Percentiles rank a stretch among this genome's conserved stretches.
phyloP scores from a whole-genome alignment of 2,329 filamentous ascomycete genomes.

The Diatrype stigma region DNA sequence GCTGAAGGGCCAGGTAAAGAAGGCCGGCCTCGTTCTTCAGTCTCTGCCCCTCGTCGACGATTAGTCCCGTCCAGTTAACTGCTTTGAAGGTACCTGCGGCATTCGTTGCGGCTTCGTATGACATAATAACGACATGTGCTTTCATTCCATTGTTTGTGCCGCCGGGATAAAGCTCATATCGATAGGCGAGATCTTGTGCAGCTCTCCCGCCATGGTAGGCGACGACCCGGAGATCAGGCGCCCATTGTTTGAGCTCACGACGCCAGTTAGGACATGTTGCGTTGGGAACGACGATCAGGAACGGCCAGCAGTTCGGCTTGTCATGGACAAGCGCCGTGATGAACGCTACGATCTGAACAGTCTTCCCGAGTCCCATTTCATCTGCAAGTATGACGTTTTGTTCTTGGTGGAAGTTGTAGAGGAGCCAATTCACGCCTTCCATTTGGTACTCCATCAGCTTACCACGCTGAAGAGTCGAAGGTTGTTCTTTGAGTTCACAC shows the following conservation, averaged over 20 bases:
- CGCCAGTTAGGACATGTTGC: constrained; percentile 98
- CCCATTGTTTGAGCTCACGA: constrained; percentile 92
- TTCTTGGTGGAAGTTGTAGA: constrained; percentile 79
- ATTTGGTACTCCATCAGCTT: constrained; percentile 91
- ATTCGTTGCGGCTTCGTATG: constrained; percentile 84
- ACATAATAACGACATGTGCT: constrained; percentile 90
- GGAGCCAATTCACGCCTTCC: constrained; percentile 91
- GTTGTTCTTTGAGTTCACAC: constrained; percentile 68
- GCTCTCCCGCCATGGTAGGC: constrained; percentile 79
- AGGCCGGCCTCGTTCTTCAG: constrained; percentile 88
- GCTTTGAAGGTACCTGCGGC: constrained; percentile 63
- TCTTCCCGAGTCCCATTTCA: constrained; percentile 98
- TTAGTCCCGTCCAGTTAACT: constrained; percentile 79
- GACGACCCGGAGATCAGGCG: constrained; percentile 80
- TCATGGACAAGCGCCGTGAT: constrained; percentile 69
- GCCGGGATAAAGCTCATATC: constrained; percentile 80
- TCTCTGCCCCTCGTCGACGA: constrained; percentile 93
- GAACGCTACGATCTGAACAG: constrained; percentile 84
- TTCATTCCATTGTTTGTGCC: constrained; percentile 64
- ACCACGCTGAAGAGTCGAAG: constrained; percentile 67
- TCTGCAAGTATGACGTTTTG: constrained; percentile 91
- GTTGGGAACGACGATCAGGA: constrained; percentile 89
- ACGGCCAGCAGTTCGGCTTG: constrained; percentile 76
- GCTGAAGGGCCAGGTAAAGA: constrained; percentile 70
- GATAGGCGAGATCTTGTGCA: constrained; percentile 70